phyloP scores from a whole-genome alignment of 2,329 filamentous ascomycete genomes.

The Pseudocercospora ulei region DNA sequence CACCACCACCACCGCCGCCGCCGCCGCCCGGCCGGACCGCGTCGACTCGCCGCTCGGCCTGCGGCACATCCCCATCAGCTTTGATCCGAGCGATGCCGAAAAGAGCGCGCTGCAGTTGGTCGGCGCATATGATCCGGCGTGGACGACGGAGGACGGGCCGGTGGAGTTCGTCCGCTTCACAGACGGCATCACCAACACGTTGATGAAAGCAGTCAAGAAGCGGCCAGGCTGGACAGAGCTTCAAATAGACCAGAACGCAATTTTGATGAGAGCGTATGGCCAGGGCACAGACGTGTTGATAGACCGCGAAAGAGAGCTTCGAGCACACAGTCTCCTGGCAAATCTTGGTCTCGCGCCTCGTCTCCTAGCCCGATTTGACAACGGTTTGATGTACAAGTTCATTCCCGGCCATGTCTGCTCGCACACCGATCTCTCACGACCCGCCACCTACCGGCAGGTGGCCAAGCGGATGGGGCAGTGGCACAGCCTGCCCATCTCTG shows the following conservation, averaged over 20 bases:
- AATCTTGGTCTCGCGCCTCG: constrained; percentile 72
- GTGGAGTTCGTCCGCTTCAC: constrained; percentile 87
- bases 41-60: constrained; percentile 32
- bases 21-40: constrained; percentile 23
- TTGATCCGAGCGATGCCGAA: constrained; percentile 67
- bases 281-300: constrained; percentile 91
- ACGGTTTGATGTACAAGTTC: constrained; percentile 90
- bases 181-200: constrained; percentile 94
- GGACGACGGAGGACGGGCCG: constrained; percentile 61
- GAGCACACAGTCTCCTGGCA: constrained; percentile 74
- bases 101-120: constrained; percentile 71
- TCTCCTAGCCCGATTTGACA: constrained; percentile 83
- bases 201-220: constrained; percentile 66
- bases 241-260: constrained; percentile 70
- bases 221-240: constrained; percentile 61
- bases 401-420: constrained; percentile 71
- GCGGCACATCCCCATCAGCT: constrained; percentile 60
- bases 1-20: constrained; percentile 20
- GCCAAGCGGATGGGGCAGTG: constrained; percentile 80
- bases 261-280: constrained; percentile 86
- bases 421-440: constrained; percentile 66
- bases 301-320: constrained; percentile 65
- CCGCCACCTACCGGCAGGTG: constrained; percentile 69
- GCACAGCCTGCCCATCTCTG: constrained; percentile 59
- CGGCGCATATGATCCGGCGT: constrained; percentile 69